phyloP scores from a whole-genome alignment of 208 protist species.

The Herpetomonas samuelpessoai region DNA sequence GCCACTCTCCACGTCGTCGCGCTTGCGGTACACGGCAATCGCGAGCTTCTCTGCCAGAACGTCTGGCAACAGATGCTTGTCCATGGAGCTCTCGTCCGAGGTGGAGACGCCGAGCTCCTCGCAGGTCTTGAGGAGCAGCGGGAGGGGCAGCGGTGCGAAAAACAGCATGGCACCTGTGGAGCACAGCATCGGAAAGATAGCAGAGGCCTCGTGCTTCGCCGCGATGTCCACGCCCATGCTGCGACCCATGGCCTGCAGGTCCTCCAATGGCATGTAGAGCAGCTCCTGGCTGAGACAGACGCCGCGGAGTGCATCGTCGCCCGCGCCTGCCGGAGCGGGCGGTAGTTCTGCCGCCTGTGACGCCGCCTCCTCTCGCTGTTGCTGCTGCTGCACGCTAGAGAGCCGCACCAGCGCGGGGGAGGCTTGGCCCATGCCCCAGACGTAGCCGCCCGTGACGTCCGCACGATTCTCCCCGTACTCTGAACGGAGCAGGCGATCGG shows the following conservation, averaged over 20 bases:
- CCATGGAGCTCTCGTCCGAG: constrained; percentile 38
- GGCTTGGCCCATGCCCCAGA: background rate
- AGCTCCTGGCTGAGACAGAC: constrained; percentile 13
- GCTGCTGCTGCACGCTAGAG: too few relatives aligned
- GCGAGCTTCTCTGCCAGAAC: constrained; percentile 61
- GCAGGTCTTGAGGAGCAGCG: constrained; percentile 36
- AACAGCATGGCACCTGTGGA: constrained; percentile 4
- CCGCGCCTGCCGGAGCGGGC: too few relatives aligned
- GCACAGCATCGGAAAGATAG: background rate
- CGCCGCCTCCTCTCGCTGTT: background rate
- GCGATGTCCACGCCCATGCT: background rate
- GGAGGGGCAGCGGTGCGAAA: constrained; percentile 8
- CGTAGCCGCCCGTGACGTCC: background rate
- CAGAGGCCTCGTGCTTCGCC: background rate
- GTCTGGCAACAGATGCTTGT: constrained; percentile 50
- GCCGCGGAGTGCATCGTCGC: background rate
- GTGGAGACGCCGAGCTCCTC: constrained; percentile 55
- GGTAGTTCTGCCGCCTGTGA: background rate
- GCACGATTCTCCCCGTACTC: background rate
- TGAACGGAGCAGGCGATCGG: background rate
- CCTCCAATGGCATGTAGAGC: constrained; percentile 26
- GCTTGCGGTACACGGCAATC: constrained; percentile 46
- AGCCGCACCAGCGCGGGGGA: background rate
- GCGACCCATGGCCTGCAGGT: constrained; percentile 16
- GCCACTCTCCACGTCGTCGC: constrained; percentile 13